Evolutionary conservation across 2,329 filamentous ascomycete species (phyloP).

Genomic region (Septoria petroselini): DNA sequence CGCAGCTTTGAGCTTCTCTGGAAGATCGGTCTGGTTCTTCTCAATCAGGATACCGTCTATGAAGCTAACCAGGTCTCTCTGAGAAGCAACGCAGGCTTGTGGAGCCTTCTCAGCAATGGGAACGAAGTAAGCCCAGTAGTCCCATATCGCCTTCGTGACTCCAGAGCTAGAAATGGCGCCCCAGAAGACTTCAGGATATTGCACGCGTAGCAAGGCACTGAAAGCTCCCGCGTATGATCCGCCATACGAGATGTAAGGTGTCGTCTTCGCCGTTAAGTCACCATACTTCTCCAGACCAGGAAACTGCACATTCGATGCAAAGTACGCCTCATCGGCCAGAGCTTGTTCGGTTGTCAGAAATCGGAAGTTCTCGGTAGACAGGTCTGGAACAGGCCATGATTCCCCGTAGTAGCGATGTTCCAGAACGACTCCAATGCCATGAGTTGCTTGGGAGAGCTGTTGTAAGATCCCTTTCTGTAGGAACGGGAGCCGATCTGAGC

Average conservation of each 20-base stretch:
- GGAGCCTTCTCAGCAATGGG: conserved; percentile 57
- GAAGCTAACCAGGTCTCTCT: conserved; percentile 59
- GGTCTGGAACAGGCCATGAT: conserved; percentile 65
- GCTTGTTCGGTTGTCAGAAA: conserved; percentile 83
- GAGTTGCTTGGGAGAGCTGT: conserved; percentile 65
- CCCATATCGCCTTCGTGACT: conserved; percentile 69
- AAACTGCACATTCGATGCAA: conserved; percentile 70
- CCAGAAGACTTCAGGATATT: conserved; percentile 77
- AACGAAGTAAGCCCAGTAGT: conserved; percentile 64
- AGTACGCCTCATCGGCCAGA: conserved; percentile 76
- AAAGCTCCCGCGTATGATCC: conserved; percentile 81
- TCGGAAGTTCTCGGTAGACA: conserved; percentile 67
- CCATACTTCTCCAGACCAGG: conserved; percentile 61
- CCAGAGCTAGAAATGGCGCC: conserved; percentile 77
- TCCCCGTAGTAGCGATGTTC: conserved; percentile 86
- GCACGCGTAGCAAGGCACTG: conserved; percentile 69
- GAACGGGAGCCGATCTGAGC: conserved; percentile 61
- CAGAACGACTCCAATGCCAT: conserved; percentile 74
- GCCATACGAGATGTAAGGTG: conserved; percentile 75
- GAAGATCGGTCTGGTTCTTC: conserved; percentile 44
- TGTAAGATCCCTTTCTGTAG: conserved; percentile 75
- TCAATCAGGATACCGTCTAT: conserved; percentile 57
- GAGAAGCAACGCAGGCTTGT: conserved; percentile 61
- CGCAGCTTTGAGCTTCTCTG: conserved; percentile 49
- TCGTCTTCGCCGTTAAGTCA: conserved; percentile 62